A percentile compares a stretch with the other conserved stretches of the same genome.
Evolutionary conservation across 140 eudicot species (phyloP).

Genomic region (Erigeron philadelphicus): DNA sequence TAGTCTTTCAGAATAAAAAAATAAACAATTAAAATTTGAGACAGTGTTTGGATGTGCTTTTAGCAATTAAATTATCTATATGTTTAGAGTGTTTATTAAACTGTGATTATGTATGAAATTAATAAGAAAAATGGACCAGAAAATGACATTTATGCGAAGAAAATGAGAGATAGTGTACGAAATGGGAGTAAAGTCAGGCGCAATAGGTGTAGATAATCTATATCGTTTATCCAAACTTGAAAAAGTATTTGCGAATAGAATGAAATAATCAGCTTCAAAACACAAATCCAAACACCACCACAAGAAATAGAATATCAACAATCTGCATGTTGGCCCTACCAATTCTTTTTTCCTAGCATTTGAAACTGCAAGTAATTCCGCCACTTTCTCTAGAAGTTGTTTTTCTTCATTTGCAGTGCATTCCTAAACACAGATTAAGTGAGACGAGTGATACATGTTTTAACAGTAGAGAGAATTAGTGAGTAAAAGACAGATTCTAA

Average conservation of each 20-base stretch:
- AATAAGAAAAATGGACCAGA: no score
- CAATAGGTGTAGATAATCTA: neutral
- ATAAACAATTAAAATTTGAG: neutral
- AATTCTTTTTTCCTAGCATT: constrained; percentile 79
- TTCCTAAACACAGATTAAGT: constrained; percentile 41
- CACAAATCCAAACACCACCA: neutral
- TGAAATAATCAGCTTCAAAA: neutral
- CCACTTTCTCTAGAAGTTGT: constrained; percentile 78
- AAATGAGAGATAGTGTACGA: neutral
- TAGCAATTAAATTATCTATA: neutral
- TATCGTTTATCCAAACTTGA: neutral
- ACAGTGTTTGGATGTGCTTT: neutral
- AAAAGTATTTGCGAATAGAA: neutral
- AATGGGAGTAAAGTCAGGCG: no score
- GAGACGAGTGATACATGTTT: constrained; percentile 11
- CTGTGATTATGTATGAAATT: no score
- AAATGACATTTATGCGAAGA: neutral
- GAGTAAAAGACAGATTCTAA: constrained; percentile 16
- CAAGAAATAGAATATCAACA: neutral
- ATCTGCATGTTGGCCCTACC: constrained; percentile 36
- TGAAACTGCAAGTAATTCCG: constrained; percentile 82
- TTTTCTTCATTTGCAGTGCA: constrained; percentile 83
- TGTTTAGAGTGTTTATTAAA: no score
- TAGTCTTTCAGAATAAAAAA: no score
- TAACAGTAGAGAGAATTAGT: neutral